Conservation (phyloP, 371 early-diverging fungal species). For the Thermomucor indicae-seudaticae region DNA sequence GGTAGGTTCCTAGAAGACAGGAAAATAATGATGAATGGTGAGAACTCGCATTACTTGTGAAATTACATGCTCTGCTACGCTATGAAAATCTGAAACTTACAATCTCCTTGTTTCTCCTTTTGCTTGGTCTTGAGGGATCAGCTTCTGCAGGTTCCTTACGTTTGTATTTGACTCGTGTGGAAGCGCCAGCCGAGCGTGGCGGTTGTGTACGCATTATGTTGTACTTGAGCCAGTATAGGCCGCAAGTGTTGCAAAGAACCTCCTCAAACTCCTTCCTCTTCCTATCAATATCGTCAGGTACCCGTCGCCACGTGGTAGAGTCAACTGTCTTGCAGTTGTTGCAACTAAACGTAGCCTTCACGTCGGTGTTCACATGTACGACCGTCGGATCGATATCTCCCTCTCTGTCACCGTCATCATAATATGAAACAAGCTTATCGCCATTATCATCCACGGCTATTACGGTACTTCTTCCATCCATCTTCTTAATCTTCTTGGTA, state of each 20-base stretch:
- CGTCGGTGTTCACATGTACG: slow-evolving; percentile 17
- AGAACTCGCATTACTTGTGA: too few species aligned
- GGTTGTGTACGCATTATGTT: slow-evolving; percentile 51
- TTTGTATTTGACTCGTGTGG: too few species aligned
- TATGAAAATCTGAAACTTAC: too few species aligned
- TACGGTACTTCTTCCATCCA: not conserved
- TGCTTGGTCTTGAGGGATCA: too few species aligned
- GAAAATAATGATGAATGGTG: too few species aligned
- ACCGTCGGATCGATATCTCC: slow-evolving; percentile 29
- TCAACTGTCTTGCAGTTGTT: slow-evolving; percentile 53
- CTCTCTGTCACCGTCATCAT: slow-evolving; percentile 16
- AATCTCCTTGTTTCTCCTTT: too few species aligned
- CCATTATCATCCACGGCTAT: not conserved
- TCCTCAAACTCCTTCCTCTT: slow-evolving; percentile 37
- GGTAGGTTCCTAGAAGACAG: too few species aligned
- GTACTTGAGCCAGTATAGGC: slow-evolving; percentile 73
- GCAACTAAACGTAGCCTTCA: slow-evolving; percentile 37
- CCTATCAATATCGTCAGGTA: slow-evolving; percentile 48
- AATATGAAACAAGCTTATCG: not conserved
- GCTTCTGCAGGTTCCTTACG: too few species aligned
- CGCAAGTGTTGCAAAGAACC: slow-evolving; percentile 72
- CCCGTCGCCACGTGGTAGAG: slow-evolving; percentile 49
- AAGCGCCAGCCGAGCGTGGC: slow-evolving; percentile 20
- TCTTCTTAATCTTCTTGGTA: slow-evolving; percentile 46
- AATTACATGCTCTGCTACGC: too few species aligned